Base-by-base conservation (phyloP, 2,329 filamentous ascomycete genomes). In the Fusarium xylarioides region DNA sequence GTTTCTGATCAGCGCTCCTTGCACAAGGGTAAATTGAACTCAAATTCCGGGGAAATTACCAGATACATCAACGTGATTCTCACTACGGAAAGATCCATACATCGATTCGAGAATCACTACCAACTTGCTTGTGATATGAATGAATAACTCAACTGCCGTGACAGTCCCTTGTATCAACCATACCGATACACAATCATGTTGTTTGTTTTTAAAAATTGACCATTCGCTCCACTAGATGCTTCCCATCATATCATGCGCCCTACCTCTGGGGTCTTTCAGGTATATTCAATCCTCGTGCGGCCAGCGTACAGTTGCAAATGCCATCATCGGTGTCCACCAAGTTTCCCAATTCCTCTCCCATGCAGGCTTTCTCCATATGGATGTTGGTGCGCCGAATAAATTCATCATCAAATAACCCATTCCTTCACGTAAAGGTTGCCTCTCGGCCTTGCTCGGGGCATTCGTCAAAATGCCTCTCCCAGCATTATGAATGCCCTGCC, bases 201-300 rank as follows among this genome's bases (percentile, higher is more conserved):
- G 18, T n/a, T 53, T 26, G 34, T 35, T 53, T 52, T 15, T 15
- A 23, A 49, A 30, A 60, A 47, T 58, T 47, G 55, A 46, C 44
- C 47, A 43, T 62, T 57, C 60, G 43, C 57, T 61, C 57, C 52
- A 50, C 42, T 35, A 57, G 49, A 74, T 71, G 70, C 63, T 66
- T 75, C 46, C 49, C 71, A 63, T 58, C 60, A 54, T 66, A 57
- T 68, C 59, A 55, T 65, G 63, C 50, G 40, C 55, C 59, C 61
- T 46, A 23, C 34, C 55, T 54, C 42, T 32, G 50, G 47, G 50
- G 46, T 62, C 64, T 66, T 40, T 44, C 74, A 68, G 74, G 70
- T 75, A 74, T 74, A 75, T 72, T 64, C 67, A 72, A 67, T 65
- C 52, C 57, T 49, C 55, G 70, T 71, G 70, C 66, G 54, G 55